These are phyloP conservation scores for Iberis pinnata DNA, from an alignment of 345 rosid genomes.

Conservation along the genomic window DNA sequence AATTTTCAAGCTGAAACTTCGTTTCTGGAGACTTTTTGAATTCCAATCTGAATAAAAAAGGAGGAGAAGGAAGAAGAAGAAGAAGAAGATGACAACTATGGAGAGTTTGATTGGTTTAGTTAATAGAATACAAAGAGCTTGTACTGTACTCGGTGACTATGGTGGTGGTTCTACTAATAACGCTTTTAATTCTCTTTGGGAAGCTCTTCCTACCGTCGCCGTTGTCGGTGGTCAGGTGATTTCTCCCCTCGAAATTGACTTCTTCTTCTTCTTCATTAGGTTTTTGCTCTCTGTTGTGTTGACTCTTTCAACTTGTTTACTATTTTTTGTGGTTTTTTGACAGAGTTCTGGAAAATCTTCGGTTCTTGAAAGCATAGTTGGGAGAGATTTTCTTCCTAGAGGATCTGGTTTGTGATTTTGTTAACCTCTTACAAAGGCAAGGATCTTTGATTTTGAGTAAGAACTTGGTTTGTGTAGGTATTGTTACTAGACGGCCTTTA, in stretches of 20 bases:
- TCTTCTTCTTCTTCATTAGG: constrained; percentile 3
- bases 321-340: neutral
- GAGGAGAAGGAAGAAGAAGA: neutral
- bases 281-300: neutral
- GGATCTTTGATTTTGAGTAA: constrained; percentile 8
- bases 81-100: constrained; percentile 68
- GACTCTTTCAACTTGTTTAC: neutral
- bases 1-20: constrained; percentile 11
- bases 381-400: constrained; percentile 93
- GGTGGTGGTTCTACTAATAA: constrained; percentile 64
- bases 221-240: constrained; percentile 87
- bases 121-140: constrained; percentile 86
- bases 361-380: constrained; percentile 94
- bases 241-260: neutral
- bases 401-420: constrained; percentile 63
- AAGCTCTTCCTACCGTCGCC: constrained; percentile 85
- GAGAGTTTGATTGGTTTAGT: constrained; percentile 89
- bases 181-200: constrained; percentile 83
- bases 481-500: constrained; percentile 86
- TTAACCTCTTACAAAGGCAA: too few relatives aligned
- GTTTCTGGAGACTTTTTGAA: constrained; percentile 1
- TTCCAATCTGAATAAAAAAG: constrained; percentile 5
- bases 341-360: constrained; percentile 99
- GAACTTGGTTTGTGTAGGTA: constrained; percentile 38
- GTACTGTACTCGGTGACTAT: constrained; percentile 86